phyloP scores from a whole-genome alignment of 768 basidiomycete species.

The Arthromyces matolae region DNA sequence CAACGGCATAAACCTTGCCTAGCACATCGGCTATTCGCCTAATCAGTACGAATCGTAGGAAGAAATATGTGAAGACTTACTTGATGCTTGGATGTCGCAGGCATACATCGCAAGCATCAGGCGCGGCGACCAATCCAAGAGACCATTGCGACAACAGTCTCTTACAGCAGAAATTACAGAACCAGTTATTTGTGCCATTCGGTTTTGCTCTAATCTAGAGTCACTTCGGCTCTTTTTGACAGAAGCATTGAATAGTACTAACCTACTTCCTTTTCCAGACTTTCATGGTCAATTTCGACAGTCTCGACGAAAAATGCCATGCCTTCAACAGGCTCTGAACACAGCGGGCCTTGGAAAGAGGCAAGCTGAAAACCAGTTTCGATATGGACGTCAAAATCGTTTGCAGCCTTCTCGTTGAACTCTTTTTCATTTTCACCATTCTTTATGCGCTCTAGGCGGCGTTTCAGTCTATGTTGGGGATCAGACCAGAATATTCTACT shows the following conservation, averaged over 20 bases:
- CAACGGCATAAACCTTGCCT: constrained; percentile 95
- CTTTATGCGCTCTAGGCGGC: constrained; percentile 41
- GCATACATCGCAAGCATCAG: constrained; percentile 98
- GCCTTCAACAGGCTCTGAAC: constrained; percentile 92
- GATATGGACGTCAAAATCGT: constrained; percentile 75
- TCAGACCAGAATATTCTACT: constrained; percentile 11
- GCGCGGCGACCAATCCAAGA: constrained; percentile 97
- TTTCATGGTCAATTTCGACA: constrained; percentile 57
- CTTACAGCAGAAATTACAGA: constrained; percentile 85
- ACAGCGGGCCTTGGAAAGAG: constrained; percentile 90
- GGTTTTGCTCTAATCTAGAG: constrained; percentile 59
- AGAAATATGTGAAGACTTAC: no score
- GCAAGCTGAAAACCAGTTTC: constrained; percentile 96
- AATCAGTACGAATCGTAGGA: no score
- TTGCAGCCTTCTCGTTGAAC: constrained; percentile 30
- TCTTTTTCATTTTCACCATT: constrained; percentile 28
- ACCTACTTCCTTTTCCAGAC: constrained; percentile 67
- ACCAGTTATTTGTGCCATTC: constrained; percentile 81
- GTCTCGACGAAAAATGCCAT: constrained; percentile 87
- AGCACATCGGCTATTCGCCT: constrained; percentile 97
- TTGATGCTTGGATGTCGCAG: constrained; percentile 97
- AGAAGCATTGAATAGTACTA: constrained; percentile 20
- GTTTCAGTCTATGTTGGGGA: constrained; percentile 41
- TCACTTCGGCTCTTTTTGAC: constrained; percentile 7
- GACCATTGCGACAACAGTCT: constrained; percentile 84